These are phyloP conservation scores for Tulasnella sp. DNA, from an alignment of 768 basidiomycete genomes.

Conservation along the genomic window DNA sequence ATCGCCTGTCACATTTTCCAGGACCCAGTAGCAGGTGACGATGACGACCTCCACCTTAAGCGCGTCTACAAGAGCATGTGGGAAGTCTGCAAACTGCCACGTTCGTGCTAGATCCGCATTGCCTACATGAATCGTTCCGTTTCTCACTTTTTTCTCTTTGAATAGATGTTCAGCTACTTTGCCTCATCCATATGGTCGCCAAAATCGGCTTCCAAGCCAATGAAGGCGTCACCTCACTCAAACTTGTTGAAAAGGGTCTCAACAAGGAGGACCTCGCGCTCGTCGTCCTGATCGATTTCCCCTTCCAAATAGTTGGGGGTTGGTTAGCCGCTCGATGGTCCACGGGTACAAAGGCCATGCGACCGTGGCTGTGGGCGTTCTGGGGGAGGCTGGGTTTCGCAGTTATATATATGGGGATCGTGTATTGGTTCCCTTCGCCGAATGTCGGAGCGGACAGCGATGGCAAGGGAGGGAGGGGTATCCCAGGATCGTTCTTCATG, in stretches of 20 bases:
- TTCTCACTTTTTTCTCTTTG: neutral
- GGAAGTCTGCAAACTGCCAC: slow-evolving; percentile 81
- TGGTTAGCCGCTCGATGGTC: slow-evolving; percentile 93
- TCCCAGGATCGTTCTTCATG: slow-evolving; percentile 51
- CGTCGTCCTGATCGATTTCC: slow-evolving; percentile 92
- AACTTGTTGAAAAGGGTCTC: slow-evolving; percentile 94
- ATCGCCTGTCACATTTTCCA: slow-evolving; percentile 25
- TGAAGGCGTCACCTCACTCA: slow-evolving; percentile 81
- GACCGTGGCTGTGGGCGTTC: slow-evolving; percentile 85
- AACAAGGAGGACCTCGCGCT: slow-evolving; percentile 93
- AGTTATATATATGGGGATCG: slow-evolving; percentile 58
- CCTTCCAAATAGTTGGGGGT: slow-evolving; percentile 90
- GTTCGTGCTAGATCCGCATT: slow-evolving; percentile 36
- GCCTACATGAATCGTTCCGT: neutral
- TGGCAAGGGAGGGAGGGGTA: neutral
- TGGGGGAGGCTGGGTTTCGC: slow-evolving; percentile 76
- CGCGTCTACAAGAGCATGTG: slow-evolving; percentile 92
- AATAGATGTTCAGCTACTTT: slow-evolving; percentile 80
- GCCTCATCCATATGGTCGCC: slow-evolving; percentile 76
- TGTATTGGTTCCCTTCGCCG: slow-evolving; percentile 73
- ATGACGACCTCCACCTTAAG: slow-evolving; percentile 80
- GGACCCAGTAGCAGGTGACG: slow-evolving; percentile 64
- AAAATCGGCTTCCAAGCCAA: slow-evolving; percentile 94
- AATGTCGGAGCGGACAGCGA: slow-evolving; percentile 43
- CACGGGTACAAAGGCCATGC: slow-evolving; percentile 60